Evolutionary conservation across 2,329 filamentous ascomycete genomes (phyloP), one percentile per base, ranked within the genome.

Genomic region (Colletotrichum paranaense): DNA sequence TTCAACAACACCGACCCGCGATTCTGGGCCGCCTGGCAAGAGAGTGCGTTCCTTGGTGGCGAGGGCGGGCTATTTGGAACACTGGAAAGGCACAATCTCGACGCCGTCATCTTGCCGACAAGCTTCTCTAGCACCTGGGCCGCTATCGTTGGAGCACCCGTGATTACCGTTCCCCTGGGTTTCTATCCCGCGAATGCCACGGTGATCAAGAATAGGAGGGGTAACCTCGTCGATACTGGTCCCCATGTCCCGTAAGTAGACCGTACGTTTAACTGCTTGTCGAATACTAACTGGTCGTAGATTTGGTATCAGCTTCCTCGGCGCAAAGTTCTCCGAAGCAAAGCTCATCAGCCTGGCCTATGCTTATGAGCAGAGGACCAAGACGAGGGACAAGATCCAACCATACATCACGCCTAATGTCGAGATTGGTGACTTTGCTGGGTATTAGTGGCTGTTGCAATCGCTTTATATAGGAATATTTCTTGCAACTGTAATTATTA

Each of bases 261-360:
- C 5, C 14, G 5, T 52, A 12, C 28, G 1, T 8, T 9, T 28
- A n/a, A 19, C 9, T 22, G 0, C 6, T 1, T 7, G 4, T 5
- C 2, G 11, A 3, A 32, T 0, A 16, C 65, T 74, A 49, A 58
- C 35, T 12, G 16, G 9, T 2, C 0, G 14, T 12, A 74, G 73
- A 88, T 92, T 93, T 77, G 92, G 92, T 0, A 80, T 94, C 26
- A 85, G 84, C 14, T 93, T 94, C 77, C 82, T 92, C 62, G 92
- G 91, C 0, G 79, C 79, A 1, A 85, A 84, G 58, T 93, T 89
- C 82, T 88, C 84, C 46, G 92, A 94, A 79, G 88, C 88, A 72
- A 85, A 81, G 19, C 78, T 94, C 73, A 89, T 93, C 70, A 89
- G 89, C 1, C 86, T 90, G 78, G 92, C 91, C 8, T 94, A 92